Conservation (phyloP, 1,284 basidiomycete species). For the Trametes sp. region DNA sequence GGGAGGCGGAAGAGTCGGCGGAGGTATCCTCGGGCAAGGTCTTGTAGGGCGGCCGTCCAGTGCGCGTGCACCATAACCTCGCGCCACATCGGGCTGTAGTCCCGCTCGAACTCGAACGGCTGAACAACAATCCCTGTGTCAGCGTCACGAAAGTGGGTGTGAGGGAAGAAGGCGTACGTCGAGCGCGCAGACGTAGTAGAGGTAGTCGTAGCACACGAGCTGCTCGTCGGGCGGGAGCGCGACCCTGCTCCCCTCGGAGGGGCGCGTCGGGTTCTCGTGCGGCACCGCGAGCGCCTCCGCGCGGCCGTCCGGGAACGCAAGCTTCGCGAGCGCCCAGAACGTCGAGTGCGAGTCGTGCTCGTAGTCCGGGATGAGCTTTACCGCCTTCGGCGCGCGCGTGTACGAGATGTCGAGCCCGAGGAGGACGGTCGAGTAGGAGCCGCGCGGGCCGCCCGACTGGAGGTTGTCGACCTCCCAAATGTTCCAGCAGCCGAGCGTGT, state of each 20-base stretch:
- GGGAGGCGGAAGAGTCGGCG: conserved; percentile 35
- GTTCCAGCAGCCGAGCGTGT: conserved; percentile 75
- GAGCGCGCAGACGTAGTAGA: conserved; percentile 55
- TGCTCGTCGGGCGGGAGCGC: conserved; percentile 55
- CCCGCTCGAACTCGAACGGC: conserved; percentile 40
- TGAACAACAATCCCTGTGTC: conserved; percentile 1
- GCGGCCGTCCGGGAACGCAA: conserved; percentile 49
- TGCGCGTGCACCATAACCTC: conserved; percentile 51
- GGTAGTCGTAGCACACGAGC: conserved; percentile 58
- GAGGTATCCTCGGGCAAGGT: conserved; percentile 40
- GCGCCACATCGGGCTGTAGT: conserved; percentile 53
- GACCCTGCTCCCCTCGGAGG: conserved; percentile 38
- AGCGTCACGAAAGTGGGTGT: too few species aligned
- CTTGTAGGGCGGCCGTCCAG: conserved; percentile 43
- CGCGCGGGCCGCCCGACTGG: conserved; percentile 51
- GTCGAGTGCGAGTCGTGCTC: conserved; percentile 48
- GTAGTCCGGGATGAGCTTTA: conserved; percentile 46
- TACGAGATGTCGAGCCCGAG: conserved; percentile 60
- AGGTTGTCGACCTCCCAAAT: conserved; percentile 55
- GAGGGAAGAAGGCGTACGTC: conserved; percentile 41
- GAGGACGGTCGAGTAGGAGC: conserved; percentile 48
- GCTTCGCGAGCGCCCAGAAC: conserved; percentile 50
- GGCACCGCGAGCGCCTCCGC: conserved; percentile 31
- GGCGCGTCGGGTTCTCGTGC: conserved; percentile 37
- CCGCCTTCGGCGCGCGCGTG: conserved; percentile 50